A percentile compares a stretch with the other conserved stretches of the same genome.
Conservation (phyloP, 2,329 filamentous ascomycete species). For the Myotisia sp. region DNA sequence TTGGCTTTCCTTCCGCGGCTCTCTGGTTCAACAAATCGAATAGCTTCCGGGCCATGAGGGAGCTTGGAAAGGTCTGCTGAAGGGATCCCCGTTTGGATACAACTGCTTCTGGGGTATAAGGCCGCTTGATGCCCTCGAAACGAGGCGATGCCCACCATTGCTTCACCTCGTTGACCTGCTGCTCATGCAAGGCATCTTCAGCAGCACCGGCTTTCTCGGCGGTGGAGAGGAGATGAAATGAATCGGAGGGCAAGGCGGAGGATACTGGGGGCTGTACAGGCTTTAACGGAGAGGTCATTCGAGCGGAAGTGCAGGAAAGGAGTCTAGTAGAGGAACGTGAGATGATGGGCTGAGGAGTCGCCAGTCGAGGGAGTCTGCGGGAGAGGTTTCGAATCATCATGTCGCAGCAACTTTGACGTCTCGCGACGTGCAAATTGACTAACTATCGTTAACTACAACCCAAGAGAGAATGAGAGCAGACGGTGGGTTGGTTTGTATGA, state of each 20-base stretch:
- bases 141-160: slow-evolving; percentile 81
- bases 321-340: slow-evolving; percentile 19
- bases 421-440: too few species aligned
- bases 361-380: slow-evolving; percentile 26
- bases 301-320: slow-evolving; percentile 26
- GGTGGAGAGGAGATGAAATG: slow-evolving; percentile 74
- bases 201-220: slow-evolving; percentile 60
- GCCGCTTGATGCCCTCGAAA: slow-evolving; percentile 77
- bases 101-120: slow-evolving; percentile 80
- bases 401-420: too few species aligned
- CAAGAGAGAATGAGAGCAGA: too few species aligned
- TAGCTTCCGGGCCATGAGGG: slow-evolving; percentile 84
- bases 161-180: slow-evolving; percentile 71
- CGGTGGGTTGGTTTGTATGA: too few species aligned
- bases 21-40: slow-evolving; percentile 77
- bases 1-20: slow-evolving; percentile 63
- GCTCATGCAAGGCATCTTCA: slow-evolving; percentile 73
- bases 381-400: slow-evolving; percentile 24
- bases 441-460: too few species aligned
- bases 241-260: slow-evolving; percentile 50
- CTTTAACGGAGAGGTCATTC: slow-evolving; percentile 42
- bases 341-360: slow-evolving; percentile 12
- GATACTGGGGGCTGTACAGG: slow-evolving; percentile 49
- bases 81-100: slow-evolving; percentile 85
- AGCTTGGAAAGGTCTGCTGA: slow-evolving; percentile 79